Base-by-base conservation (phyloP, 2,329 filamentous ascomycete species). In the Diaporthe helianthi region DNA sequence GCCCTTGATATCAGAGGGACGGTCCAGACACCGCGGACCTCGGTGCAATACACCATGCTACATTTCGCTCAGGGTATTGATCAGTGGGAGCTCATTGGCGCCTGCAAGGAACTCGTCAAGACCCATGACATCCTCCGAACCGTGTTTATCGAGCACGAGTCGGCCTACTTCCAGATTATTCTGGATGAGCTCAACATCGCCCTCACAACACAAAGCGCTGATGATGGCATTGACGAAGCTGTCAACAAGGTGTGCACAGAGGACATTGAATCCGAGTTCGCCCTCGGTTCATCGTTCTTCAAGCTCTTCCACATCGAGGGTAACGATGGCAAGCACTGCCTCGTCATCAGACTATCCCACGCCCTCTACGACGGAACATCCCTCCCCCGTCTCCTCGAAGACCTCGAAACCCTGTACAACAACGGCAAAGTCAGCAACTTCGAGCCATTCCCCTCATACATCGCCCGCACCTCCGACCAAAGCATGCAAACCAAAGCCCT, bases 311-410 rank as follows among this genome's bases (percentile, higher is more conserved):
- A 73, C 31, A 73, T 75, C 15, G 47, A 76, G 52, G 70, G 69
- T 47, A 54, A 73, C 3, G 72, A 75, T 10, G 52, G 64, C 15
- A 71, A 77, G 5, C 74, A 78, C 1, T 79, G 77, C 13, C 78
- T 83, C 19, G 75, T 78, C 7, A 76, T 84, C 68, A 76, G 81
- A 38, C 76, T 85, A 10, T 85, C 83, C 0, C 83, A 84, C 69
- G 81, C 83, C 0, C 82, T 84, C 64, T 84, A 84, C 58, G 83
- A 84, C 26, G 83, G 82, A 29, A 79, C 83, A 24, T 83, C 79
- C 9, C 75, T 84, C 1, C 82, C 83, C 0, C 75, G 78, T 2
- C 73, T 84, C 0, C 79, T 83, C 33, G 75, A 77, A 2, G 79
- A 83, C 54, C 76, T 84, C 31, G 79, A 80, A 1, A 74, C 78